A percentile compares a stretch with the other conserved stretches of the same genome.
Evolutionary conservation across 768 basidiomycete species (phyloP).

Genomic region (Suillus luteus): DNA sequence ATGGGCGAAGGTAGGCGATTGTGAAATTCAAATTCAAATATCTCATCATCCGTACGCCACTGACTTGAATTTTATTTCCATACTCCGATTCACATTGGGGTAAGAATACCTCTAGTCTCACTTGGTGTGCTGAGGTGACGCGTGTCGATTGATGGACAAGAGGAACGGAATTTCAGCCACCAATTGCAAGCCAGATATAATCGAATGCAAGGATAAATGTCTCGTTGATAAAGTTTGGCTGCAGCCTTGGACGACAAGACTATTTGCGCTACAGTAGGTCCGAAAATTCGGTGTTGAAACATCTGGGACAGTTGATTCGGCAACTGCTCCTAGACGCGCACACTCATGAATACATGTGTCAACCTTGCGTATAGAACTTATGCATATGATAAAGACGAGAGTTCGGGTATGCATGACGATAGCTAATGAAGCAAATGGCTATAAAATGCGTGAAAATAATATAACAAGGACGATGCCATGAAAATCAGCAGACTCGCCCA

Average conservation of each 20-base stretch:
- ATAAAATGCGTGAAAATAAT: conserved; percentile 11
- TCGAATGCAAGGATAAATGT: background rate
- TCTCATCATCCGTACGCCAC: background rate
- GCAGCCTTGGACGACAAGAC: background rate
- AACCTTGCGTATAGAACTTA: conserved; percentile 8
- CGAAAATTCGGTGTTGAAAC: background rate
- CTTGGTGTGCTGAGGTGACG: background rate
- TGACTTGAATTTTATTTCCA: background rate
- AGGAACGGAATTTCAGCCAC: background rate
- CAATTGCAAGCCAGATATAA: background rate
- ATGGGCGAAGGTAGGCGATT: background rate
- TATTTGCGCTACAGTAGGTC: background rate
- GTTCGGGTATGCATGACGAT: conserved; percentile 11
- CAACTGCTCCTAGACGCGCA: background rate
- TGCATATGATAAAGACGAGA: conserved; percentile 9
- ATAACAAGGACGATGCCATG: conserved; percentile 3
- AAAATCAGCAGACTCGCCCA: background rate
- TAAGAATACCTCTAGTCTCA: background rate
- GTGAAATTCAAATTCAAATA: background rate
- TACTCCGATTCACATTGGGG: background rate
- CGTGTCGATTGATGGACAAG: background rate
- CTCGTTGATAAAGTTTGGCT: background rate
- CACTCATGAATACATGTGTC: background rate
- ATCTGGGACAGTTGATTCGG: background rate
- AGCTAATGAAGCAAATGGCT: conserved; percentile 3